phyloP scores from a whole-genome alignment of 768 basidiomycete genomes.

The Tylopilus intermedius region DNA sequence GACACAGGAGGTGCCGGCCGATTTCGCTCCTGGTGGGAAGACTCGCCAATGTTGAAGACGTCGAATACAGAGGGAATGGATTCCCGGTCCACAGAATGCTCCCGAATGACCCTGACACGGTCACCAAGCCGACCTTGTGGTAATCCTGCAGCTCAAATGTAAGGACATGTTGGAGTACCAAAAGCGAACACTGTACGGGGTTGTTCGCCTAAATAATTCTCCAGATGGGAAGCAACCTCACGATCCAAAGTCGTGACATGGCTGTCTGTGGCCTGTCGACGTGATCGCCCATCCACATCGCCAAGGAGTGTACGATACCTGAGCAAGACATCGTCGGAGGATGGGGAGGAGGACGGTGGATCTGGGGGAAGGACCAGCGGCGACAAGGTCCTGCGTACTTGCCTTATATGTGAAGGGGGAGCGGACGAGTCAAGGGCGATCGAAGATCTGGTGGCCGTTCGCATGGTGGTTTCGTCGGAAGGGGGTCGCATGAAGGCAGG shows the following conservation, averaged over 20 bases:
- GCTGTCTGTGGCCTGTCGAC: constrained; percentile 5
- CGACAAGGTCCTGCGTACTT: constrained; percentile 22
- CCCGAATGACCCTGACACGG: constrained; percentile 19
- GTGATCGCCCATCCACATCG: constrained; percentile 8
- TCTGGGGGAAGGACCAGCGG: constrained; percentile 22
- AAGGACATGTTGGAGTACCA: neutral
- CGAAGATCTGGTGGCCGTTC: constrained; percentile 8
- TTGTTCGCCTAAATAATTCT: constrained; percentile 7
- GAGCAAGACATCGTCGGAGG: constrained; percentile 16
- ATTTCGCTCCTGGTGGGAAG: constrained; percentile 17
- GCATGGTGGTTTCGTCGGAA: constrained; percentile 10
- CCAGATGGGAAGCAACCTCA: constrained; percentile 3
- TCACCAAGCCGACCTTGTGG: constrained; percentile 9
- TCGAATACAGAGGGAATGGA: constrained; percentile 26
- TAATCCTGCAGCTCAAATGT: neutral
- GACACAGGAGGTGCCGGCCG: constrained; percentile 10
- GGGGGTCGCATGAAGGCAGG: constrained; percentile 20
- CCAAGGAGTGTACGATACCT: constrained; percentile 10
- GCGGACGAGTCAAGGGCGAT: constrained; percentile 8
- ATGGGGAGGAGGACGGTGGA: constrained; percentile 8
- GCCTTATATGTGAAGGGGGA: constrained; percentile 9
- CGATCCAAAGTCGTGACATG: constrained; percentile 3
- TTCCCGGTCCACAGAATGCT: constrained; percentile 20
- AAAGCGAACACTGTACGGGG: constrained; percentile 6
- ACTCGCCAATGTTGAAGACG: constrained; percentile 25